A percentile compares a stretch with the other conserved stretches of the same genome.
phyloP scores from a whole-genome alignment of 352 stramenopile genomes.

The Phytophthora meadii region DNA sequence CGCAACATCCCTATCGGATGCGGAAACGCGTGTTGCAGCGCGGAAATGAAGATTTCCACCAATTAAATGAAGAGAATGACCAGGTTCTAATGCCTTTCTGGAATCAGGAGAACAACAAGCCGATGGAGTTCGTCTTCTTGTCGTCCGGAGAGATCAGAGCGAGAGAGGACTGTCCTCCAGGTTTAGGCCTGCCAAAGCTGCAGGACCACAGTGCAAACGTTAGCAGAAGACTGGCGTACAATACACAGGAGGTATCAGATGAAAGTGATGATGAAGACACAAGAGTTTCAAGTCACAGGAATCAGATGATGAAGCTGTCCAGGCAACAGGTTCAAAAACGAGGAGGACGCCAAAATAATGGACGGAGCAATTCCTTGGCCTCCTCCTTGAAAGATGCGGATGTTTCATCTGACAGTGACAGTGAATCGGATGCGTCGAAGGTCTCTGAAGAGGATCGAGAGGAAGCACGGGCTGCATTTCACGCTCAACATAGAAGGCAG shows the following conservation, averaged over 20 bases:
- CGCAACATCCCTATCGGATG: conserved; percentile 52
- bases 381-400: conserved; percentile 11
- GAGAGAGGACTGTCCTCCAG: conserved; percentile 60
- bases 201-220: conserved; percentile 2
- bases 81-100: conserved; percentile 1
- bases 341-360: background rate
- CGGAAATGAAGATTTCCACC: conserved; percentile 14
- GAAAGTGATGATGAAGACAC: conserved; percentile 13
- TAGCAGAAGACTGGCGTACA: conserved; percentile 12
- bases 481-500: conserved; percentile 2
- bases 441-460: conserved; percentile 8
- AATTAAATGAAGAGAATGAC: background rate
- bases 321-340: conserved; percentile 12
- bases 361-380: background rate
- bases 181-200: conserved; percentile 45
- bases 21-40: conserved; percentile 34
- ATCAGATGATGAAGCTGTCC: background rate
- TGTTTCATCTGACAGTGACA: conserved; percentile 12
- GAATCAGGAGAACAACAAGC: conserved; percentile 13
- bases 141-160: conserved; percentile 67
- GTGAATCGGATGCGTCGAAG: conserved; percentile 3
- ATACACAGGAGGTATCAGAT: conserved; percentile 1
- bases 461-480: background rate
- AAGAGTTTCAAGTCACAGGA: background rate
- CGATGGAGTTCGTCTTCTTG: conserved; percentile 73